phyloP scores from a whole-genome alignment of 495 filamentous ascomycete genomes.

The Aspergillus cavernicola region DNA sequence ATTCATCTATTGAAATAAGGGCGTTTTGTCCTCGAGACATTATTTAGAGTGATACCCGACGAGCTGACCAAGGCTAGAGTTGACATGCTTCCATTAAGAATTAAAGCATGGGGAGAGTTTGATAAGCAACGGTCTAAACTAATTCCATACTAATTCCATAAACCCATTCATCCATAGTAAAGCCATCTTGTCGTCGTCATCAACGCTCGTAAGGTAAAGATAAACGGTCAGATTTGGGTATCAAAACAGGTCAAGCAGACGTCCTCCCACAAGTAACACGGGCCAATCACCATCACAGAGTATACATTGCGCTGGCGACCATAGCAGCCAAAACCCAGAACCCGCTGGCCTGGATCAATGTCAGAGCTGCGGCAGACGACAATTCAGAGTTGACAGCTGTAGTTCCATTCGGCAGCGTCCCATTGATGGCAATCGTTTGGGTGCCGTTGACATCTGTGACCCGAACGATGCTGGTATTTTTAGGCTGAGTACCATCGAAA shows the following conservation, averaged over 20 bases:
- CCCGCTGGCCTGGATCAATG: constrained; percentile 46
- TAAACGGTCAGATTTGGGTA: neutral
- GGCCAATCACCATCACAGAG: constrained; percentile 19
- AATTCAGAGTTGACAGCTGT: constrained; percentile 51
- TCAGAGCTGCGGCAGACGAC: constrained; percentile 29
- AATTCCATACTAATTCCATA: too few relatives aligned
- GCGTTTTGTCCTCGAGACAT: too few relatives aligned
- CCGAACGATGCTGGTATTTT: constrained; percentile 61
- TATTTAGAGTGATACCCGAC: neutral
- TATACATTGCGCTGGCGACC: constrained; percentile 47
- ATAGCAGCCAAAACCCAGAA: constrained; percentile 60
- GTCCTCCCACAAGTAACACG: too few relatives aligned
- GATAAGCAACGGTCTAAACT: neutral
- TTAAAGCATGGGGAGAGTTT: neutral
- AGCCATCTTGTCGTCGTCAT: constrained; percentile 1
- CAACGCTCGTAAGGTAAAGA: neutral
- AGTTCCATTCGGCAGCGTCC: constrained; percentile 81
- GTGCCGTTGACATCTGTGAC: constrained; percentile 71
- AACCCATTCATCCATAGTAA: too few relatives aligned
- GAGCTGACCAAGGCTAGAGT: too few relatives aligned
- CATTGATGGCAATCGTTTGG: constrained; percentile 73
- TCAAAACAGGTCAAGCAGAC: neutral
- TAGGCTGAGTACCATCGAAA: constrained; percentile 61
- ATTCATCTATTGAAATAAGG: too few relatives aligned
- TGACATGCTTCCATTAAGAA: neutral